Base-by-base conservation (phyloP, 768 basidiomycete genomes). In the Termitomyces sp. region DNA sequence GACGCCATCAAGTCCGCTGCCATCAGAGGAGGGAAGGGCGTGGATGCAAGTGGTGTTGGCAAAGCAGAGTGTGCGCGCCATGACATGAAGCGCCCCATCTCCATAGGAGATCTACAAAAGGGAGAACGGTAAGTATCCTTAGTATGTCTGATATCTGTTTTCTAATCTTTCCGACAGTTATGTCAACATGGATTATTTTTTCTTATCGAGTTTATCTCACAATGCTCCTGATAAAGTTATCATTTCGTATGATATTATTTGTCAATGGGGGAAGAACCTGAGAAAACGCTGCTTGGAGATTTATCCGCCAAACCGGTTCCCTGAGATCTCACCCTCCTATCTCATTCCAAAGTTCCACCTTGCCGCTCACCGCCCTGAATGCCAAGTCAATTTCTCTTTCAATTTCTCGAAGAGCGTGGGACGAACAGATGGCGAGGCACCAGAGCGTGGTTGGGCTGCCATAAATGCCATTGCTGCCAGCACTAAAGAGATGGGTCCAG, bases 321-420 rank as follows among this genome's bases (percentile, higher is more conserved):
- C 32, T 28, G 6, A 43, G 38, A 51, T 10, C 8, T 2, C 61
- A 1, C n/a, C 63, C 35, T 33, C 40, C 0, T 67, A 59, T 35
- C 43, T 67, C 2, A 61, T 75, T 14, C 74, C 74, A 1, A 74
- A 74, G 55, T 70, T 74, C 33, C 73, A 74, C 48, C 55, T 72
- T 2, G 55, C 65, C 0, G 66, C 68, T 12, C 74, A 75, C 46
- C 47, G 35, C 3, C 41, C 49, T 13, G n/a, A 23, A 14, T 72
- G 72, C 53, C 67, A 68, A n/a, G 23, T 50, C 4, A 55, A 26
- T 13, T 72, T 61, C 47, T 69, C 66, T 0, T 66, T 69, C 59
- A 72, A 73, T 59, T 62, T 65, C 46, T 61, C 58, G 16, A 23
- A 23, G 23, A 23, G 23, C 23, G 23, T 23, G 23, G 72, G 67